Percentiles rank a stretch among this genome's conserved stretches.
phyloP scores from a whole-genome alignment of 2,329 filamentous ascomycete species.

The Phyllosticta paracitricarpa region DNA sequence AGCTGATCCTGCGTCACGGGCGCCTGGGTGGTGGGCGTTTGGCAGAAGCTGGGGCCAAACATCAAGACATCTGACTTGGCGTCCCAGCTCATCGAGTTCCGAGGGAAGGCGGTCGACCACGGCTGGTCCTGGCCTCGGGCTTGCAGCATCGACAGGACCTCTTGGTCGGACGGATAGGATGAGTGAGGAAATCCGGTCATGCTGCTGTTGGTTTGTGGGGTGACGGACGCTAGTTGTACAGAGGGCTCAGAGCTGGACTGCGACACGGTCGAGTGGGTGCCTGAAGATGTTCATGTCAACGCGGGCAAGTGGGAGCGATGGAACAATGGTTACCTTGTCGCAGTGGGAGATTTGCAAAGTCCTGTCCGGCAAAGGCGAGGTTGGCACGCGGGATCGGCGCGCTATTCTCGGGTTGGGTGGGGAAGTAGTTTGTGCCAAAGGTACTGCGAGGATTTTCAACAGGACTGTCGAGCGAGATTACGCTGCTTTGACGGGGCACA shows the following conservation, averaged over 20 bases:
- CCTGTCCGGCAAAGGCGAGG: neutral
- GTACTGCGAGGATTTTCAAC: slow-evolving; percentile 3
- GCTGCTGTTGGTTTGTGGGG: neutral
- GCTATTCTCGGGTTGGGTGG: neutral
- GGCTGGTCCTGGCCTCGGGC: neutral
- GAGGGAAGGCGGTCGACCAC: slow-evolving; percentile 3
- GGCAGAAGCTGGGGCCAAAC: slow-evolving; percentile 3
- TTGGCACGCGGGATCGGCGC: neutral
- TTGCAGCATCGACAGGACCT: neutral
- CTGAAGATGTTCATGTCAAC: neutral
- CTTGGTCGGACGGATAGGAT: neutral
- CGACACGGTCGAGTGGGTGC: neutral
- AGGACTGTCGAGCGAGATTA: slow-evolving; percentile 7
- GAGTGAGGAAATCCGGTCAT: neutral
- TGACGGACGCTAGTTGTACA: neutral
- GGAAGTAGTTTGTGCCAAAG: slow-evolving; percentile 3
- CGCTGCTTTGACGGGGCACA: slow-evolving; percentile 5
- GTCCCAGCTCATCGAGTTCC: slow-evolving; percentile 5
- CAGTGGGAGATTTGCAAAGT: neutral
- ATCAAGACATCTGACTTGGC: slow-evolving; percentile 3
- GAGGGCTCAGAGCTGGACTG: neutral
- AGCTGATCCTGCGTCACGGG: slow-evolving; percentile 6
- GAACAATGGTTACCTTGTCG: neutral
- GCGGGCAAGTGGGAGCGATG: neutral
- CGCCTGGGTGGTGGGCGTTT: neutral